Conservation (phyloP, 495 filamentous ascomycete genomes). For the Aspergillus biplanus region DNA sequence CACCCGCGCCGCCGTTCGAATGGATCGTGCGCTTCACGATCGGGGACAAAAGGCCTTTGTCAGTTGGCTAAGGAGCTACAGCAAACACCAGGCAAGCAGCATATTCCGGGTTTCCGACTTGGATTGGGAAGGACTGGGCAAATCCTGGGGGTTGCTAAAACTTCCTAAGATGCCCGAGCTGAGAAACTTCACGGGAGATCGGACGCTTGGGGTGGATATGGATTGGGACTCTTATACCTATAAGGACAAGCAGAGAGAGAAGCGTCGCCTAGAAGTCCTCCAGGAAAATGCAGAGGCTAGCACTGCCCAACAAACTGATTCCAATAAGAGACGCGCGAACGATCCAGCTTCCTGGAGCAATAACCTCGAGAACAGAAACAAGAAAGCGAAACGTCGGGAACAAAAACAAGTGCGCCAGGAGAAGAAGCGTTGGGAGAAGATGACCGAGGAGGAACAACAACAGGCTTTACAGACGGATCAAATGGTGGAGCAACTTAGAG, state of each 20-base stretch:
- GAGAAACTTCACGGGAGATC: constrained; percentile 66
- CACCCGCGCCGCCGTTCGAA: constrained; percentile 63
- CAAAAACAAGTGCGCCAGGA: constrained; percentile 75
- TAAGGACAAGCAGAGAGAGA: constrained; percentile 77
- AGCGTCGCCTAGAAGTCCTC: constrained; percentile 62
- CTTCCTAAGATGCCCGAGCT: constrained; percentile 96
- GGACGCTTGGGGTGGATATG: constrained; percentile 61
- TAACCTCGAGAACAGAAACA: constrained; percentile 72
- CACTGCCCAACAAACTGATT: constrained; percentile 31
- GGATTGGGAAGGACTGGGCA: constrained; percentile 80
- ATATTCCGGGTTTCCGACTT: constrained; percentile 86
- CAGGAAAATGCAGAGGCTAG: constrained; percentile 42
- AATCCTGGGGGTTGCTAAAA: constrained; percentile 80
- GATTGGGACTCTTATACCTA: constrained; percentile 69
- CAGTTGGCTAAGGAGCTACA: constrained; percentile 87
- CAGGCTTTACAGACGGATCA: constrained; percentile 71
- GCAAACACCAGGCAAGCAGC: constrained; percentile 85
- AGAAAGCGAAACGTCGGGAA: constrained; percentile 68
- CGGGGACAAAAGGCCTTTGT: constrained; percentile 90
- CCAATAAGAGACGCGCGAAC: constrained; percentile 45
- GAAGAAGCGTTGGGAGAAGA: constrained; percentile 64
- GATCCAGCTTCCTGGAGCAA: constrained; percentile 79
- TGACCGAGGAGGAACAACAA: constrained; percentile 74
- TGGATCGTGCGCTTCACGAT: constrained; percentile 84
- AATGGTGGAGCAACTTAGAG: constrained; percentile 73